phyloP scores from a whole-genome alignment of 1,139 yeast genomes.

The Hyphopichia pseudoburtonii region DNA sequence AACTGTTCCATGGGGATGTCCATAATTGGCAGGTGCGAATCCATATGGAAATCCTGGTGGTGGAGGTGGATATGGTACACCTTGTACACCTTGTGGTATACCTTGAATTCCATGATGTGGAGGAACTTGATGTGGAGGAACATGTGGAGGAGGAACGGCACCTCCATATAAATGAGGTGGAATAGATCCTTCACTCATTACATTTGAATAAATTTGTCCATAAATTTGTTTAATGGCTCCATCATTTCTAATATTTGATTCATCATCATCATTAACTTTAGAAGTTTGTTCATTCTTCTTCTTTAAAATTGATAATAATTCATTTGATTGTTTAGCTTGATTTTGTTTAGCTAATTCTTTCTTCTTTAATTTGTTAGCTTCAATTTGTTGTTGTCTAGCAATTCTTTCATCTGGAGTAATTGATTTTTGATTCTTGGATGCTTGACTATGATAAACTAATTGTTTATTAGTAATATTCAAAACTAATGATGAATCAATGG shows the following conservation, averaged over 20 bases:
- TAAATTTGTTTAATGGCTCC: constrained; percentile 49
- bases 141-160: constrained; percentile 5
- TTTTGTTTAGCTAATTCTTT: constrained; percentile 10
- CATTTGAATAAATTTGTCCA: constrained; percentile 47
- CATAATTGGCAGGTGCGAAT: constrained; percentile 12
- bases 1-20: not conserved
- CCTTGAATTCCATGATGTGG: constrained; percentile 7
- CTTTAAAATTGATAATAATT: constrained; percentile 40
- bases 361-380: constrained; percentile 21
- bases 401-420: constrained; percentile 23
- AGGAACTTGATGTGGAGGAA: constrained; percentile 9
- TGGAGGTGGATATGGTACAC: constrained; percentile 8
- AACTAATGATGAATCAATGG: constrained; percentile 78
- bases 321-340: constrained; percentile 21
- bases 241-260: constrained; percentile 25
- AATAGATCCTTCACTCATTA: constrained; percentile 38
- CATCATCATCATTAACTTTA: constrained; percentile 18
- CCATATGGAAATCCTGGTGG: constrained; percentile 17
- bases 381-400: constrained; percentile 18
- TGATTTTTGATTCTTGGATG: constrained; percentile 49
- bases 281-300: constrained; percentile 12
- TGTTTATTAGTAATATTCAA: constrained; percentile 76
- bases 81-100: constrained; percentile 1
- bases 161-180: constrained; percentile 7
- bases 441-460: constrained; percentile 71